Evolutionary conservation across 352 stramenopile genomes (phyloP).

Genomic region (Blastocystis sp.): DNA sequence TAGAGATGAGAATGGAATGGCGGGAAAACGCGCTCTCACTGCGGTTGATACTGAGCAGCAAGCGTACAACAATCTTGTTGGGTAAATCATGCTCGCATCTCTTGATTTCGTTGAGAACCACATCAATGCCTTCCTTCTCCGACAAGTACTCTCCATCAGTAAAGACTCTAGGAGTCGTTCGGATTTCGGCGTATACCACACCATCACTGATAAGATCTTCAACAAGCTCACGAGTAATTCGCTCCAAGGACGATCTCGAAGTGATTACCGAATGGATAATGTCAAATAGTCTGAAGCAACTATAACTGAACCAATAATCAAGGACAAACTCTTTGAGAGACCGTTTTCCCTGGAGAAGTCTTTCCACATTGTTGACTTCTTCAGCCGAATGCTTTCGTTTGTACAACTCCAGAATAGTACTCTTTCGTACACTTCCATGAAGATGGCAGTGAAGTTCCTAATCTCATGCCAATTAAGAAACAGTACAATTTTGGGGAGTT

Average conservation of each 20-base stretch:
- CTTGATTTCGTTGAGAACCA: background rate
- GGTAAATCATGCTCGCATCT: background rate
- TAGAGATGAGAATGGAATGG: background rate
- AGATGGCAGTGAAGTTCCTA: constrained; percentile 33
- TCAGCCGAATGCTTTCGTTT: background rate
- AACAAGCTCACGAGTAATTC: background rate
- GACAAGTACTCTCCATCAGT: background rate
- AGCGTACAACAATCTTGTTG: background rate
- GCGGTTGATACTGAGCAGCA: constrained; percentile 27
- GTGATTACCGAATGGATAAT: constrained; percentile 5
- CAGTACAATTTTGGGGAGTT: constrained; percentile 21
- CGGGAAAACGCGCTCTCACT: background rate
- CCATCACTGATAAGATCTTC: background rate
- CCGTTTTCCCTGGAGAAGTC: constrained; percentile 1
- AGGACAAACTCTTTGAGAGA: background rate
- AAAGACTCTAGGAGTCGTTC: background rate
- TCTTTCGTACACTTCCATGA: constrained; percentile 11
- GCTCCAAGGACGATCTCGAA: background rate
- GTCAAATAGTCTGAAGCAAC: constrained; percentile 25
- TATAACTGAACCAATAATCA: background rate
- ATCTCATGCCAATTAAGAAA: background rate
- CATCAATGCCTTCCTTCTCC: constrained; percentile 44
- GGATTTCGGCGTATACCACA: constrained; percentile 33
- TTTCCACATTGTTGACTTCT: background rate
- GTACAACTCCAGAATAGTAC: background rate